Percentiles rank a stretch among this genome's conserved stretches.
Evolutionary conservation across 495 filamentous ascomycete species (phyloP).

Genomic region (Entonaema liquescens): DNA sequence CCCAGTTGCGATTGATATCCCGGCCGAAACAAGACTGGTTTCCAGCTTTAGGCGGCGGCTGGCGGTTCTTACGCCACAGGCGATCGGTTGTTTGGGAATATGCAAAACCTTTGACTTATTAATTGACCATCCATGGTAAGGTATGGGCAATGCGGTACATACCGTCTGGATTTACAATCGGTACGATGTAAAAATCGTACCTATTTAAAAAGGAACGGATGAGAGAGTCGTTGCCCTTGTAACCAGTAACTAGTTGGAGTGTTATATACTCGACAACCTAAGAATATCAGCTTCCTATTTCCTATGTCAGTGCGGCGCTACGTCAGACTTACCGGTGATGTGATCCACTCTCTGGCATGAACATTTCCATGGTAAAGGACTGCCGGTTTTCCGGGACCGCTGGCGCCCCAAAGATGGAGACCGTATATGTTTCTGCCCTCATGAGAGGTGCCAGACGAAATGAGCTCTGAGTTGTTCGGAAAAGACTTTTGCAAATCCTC

Average conservation of each 20-base stretch:
- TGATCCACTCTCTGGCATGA: constrained; percentile 64
- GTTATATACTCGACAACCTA: not conserved
- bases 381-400: constrained; percentile 55
- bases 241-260: not conserved
- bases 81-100: not conserved
- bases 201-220: not conserved
- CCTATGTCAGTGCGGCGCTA: constrained; percentile 13
- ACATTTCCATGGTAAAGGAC: constrained; percentile 61
- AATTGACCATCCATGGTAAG: not conserved
- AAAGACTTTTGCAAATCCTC: constrained; percentile 50
- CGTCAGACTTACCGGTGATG: constrained; percentile 52
- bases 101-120: not conserved
- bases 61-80: constrained; percentile 12
- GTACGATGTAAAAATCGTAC: not conserved
- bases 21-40: constrained; percentile 53
- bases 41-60: constrained; percentile 40
- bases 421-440: constrained; percentile 56
- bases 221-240: not conserved
- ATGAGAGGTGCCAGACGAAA: constrained; percentile 55
- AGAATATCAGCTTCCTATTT: not conserved
- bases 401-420: constrained; percentile 59
- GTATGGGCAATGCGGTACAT: not conserved
- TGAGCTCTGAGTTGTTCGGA: constrained; percentile 55
- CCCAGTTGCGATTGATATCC: constrained; percentile 65
- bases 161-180: not conserved